Evolutionary conservation across 2,329 filamentous ascomycete genomes (phyloP).

Genomic region (Stachybotrys elegans): DNA sequence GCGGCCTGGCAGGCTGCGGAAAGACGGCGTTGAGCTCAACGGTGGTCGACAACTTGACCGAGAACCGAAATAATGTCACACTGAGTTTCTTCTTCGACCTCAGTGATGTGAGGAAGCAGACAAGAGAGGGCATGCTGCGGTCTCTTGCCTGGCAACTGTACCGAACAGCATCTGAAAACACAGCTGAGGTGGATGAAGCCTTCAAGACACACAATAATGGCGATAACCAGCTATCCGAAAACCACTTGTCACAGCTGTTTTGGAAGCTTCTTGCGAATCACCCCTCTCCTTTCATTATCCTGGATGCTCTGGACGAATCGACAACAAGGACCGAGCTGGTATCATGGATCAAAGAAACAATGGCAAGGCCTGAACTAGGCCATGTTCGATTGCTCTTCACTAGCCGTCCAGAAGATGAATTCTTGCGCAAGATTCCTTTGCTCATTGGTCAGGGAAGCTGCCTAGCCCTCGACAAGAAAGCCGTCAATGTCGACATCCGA

Average conservation of each 20-base stretch:
- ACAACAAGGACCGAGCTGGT: conserved; percentile 12
- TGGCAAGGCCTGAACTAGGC: conserved; percentile 2
- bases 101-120: conserved; percentile 13
- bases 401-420: conserved; percentile 14
- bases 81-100: conserved; percentile 17
- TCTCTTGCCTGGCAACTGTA: conserved; percentile 17
- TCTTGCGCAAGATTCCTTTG: conserved; percentile 5
- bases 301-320: conserved; percentile 19
- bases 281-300: conserved; percentile 4
- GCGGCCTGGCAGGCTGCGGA: conserved; percentile 12
- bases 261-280: background rate
- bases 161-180: background rate
- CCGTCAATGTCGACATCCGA: conserved; percentile 12
- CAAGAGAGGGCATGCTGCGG: conserved; percentile 4
- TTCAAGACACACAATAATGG: background rate
- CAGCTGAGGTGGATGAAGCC: background rate
- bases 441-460: conserved; percentile 11
- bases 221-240: background rate
- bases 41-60: conserved; percentile 9
- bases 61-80: background rate
- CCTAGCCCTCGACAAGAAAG: conserved; percentile 10
- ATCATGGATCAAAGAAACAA: conserved; percentile 10
- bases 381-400: conserved; percentile 11
- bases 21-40: conserved; percentile 14
- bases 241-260: conserved; percentile 1